Conservation (phyloP, 306 rosid genomes). For the Medicago arabica region DNA sequence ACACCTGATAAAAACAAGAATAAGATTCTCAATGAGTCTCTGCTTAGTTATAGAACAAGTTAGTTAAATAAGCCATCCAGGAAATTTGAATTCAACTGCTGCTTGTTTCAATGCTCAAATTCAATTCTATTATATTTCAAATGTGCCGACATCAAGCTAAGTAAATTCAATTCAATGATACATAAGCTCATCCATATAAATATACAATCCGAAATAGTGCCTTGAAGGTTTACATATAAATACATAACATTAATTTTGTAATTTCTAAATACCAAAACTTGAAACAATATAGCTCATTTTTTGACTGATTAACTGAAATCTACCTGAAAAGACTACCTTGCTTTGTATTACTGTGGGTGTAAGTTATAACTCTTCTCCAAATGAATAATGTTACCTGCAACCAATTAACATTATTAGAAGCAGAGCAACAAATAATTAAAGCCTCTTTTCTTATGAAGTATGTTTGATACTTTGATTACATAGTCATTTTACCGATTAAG, state of each 20-base stretch:
- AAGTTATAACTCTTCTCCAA: constrained; percentile 49
- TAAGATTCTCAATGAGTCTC: background rate
- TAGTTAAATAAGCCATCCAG: background rate
- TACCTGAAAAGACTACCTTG: constrained; percentile 28
- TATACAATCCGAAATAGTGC: constrained; percentile 31
- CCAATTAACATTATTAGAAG: constrained; percentile 26
- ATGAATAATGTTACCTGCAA: constrained; percentile 55
- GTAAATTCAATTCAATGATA: constrained; percentile 12
- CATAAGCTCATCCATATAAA: constrained; percentile 18
- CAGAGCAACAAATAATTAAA: background rate
- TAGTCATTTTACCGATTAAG: background rate
- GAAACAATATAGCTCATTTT: constrained; percentile 27
- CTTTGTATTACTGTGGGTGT: constrained; percentile 33
- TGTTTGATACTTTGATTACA: background rate
- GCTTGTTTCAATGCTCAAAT: constrained; percentile 17
- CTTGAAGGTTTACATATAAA: constrained; percentile 29
- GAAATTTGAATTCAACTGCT: constrained; percentile 24
- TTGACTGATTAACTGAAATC: constrained; percentile 33
- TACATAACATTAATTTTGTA: constrained; percentile 20
- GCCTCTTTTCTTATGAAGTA: background rate
- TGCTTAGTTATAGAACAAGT: background rate
- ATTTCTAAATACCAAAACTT: constrained; percentile 29
- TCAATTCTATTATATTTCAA: constrained; percentile 15
- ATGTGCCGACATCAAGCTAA: constrained; percentile 16
- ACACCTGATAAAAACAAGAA: background rate